These are phyloP conservation scores for Alternaria atra DNA, from an alignment of 2,329 filamentous ascomycete species.

Conservation along the genomic window DNA sequence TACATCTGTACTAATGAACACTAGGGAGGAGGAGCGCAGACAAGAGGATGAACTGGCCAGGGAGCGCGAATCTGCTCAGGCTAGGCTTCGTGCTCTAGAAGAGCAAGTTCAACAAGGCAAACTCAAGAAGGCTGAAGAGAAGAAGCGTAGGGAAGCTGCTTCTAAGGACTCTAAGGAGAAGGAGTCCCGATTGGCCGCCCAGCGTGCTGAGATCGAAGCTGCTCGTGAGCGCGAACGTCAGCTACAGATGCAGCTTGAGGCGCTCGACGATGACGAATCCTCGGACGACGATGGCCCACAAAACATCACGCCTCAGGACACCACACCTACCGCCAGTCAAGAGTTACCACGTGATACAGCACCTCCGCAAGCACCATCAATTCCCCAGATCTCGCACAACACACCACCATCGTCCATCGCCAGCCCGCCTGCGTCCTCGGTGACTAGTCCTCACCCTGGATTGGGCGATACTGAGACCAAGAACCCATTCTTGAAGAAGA, in stretches of 20 bases:
- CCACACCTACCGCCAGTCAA: conserved; percentile 67
- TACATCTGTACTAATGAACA: conserved; percentile 30
- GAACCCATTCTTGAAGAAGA: conserved; percentile 94
- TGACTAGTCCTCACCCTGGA: conserved; percentile 60
- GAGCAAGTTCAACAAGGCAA: conserved; percentile 94
- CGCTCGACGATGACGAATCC: conserved; percentile 70
- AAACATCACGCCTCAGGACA: conserved; percentile 71
- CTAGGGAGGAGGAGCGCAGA: conserved; percentile 74
- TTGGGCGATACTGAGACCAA: conserved; percentile 78
- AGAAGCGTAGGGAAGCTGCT: conserved; percentile 88
- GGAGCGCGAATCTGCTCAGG: conserved; percentile 82
- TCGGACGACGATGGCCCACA: conserved; percentile 81
- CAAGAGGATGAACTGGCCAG: conserved; percentile 83
- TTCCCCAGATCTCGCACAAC: conserved; percentile 47
- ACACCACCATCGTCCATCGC: conserved; percentile 59
- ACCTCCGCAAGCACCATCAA: conserved; percentile 60
- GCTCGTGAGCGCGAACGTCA: conserved; percentile 90
- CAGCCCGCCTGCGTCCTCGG: conserved; percentile 59
- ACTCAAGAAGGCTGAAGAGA: conserved; percentile 95
- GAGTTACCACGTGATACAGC: conserved; percentile 56
- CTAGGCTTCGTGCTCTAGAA: conserved; percentile 86
- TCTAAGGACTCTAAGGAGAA: conserved; percentile 87
- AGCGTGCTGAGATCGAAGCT: conserved; percentile 90
- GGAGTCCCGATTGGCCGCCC: conserved; percentile 81
- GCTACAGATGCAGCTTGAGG: conserved; percentile 86